Evolutionary conservation across 1,284 basidiomycete species (phyloP), one percentile per base, ranked within the genome.

Genomic region (Fistulinella cinereoalba): DNA sequence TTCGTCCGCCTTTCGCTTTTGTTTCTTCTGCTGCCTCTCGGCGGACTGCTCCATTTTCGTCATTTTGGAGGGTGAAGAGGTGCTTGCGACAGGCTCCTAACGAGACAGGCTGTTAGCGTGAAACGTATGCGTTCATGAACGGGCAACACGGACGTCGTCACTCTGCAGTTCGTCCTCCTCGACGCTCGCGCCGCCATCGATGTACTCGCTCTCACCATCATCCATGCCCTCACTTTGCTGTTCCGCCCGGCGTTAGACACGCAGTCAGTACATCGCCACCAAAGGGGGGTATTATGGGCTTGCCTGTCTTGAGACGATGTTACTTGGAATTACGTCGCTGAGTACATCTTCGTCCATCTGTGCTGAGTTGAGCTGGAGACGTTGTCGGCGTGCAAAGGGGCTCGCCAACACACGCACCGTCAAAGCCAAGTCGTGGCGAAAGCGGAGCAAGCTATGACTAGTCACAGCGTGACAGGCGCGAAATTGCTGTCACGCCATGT

Each of bases 221-320:
- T 72, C 81, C 0, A 66, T 76, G 2, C 83, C 81, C 57, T 85
- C 82, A 53, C 86, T 89, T 41, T 83, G 76, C 85, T 87, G 44
- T 27, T 53, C 34, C 37, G 31, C 44, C 15, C 32, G 19, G 43
- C 15, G 19, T 33, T 23, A 45, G 22, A 47, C 19, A 36, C 40
- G 43, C 16, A 40, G 34, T 65, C 29, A 66, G 43, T 37, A 41
- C 21, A 23, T 24, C 24, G 22, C 25, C 18, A 22, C n/a, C 13
- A 3, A n/a, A 25, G 25, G 21, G 32, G 34, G 43, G 41, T 21
- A 46, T 28, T n/a, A n/a, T n/a, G 23, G 43, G 58, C 69, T 46
- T 59, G 84, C 88, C 75, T 88, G 85, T 54, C 87, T 79, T 52
- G 87, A 90, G 42, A 89, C 84, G 51, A 89, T 86, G 61, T 89